These are phyloP conservation scores for Amphichorda felina DNA, from an alignment of 2,329 filamentous ascomycete species.

Conservation along the genomic window DNA sequence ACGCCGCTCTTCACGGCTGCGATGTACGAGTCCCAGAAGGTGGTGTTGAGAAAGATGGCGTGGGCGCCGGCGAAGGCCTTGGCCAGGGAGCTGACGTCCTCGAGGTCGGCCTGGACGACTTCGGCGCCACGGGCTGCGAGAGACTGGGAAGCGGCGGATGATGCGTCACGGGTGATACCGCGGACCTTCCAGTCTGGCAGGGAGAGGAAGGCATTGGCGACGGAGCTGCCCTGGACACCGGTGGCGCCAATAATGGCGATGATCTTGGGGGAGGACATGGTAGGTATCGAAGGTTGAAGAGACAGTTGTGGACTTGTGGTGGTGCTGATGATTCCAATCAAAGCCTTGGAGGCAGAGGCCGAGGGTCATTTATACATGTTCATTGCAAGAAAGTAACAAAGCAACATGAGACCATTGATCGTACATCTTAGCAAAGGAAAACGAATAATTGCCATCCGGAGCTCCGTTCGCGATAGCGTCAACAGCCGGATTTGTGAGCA, in stretches of 20 bases:
- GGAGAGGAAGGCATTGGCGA: constrained; percentile 6
- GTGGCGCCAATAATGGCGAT: constrained; percentile 5
- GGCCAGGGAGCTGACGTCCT: constrained; percentile 17
- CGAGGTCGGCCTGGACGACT: constrained; percentile 19
- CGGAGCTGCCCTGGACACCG: constrained; percentile 7
- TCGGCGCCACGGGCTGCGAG: constrained; percentile 20
- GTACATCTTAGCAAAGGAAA: no score
- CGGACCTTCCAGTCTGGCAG: constrained; percentile 7
- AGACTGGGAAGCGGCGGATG: constrained; percentile 16
- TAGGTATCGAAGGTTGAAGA: no score
- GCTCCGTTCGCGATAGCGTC: no score
- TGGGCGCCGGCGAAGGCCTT: constrained; percentile 22
- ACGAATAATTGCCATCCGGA: no score
- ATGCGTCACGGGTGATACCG: constrained; percentile 28
- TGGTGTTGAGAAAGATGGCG: constrained; percentile 24
- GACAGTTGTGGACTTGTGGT: no score
- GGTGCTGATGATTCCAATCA: no score
- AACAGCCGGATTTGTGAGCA: no score
- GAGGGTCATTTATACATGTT: no score
- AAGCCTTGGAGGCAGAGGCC: no score
- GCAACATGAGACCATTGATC: no score
- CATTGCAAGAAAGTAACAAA: no score
- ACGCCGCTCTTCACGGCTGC: constrained; percentile 20
- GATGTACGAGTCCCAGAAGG: constrained; percentile 20
- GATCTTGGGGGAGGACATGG: constrained; percentile 2